These are phyloP conservation scores for Entomortierella beljakovae DNA, from an alignment of 192 early-diverging fungal species.

Conservation along the genomic window DNA sequence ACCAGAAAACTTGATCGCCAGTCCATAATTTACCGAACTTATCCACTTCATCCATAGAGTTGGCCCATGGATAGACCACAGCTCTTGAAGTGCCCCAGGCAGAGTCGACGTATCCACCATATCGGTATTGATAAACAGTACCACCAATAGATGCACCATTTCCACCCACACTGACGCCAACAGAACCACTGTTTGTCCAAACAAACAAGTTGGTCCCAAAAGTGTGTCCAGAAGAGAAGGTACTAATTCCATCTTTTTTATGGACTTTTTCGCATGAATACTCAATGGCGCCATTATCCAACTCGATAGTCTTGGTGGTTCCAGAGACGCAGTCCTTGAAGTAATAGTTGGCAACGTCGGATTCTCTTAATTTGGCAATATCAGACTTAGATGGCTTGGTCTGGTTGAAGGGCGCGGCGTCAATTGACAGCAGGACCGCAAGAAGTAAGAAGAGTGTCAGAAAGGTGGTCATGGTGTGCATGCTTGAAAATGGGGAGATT, in stretches of 20 bases:
- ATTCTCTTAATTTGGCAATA: too few relatives aligned
- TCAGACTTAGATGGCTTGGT: not conserved
- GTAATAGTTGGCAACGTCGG: slow-evolving; percentile 8
- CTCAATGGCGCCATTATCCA: slow-evolving; percentile 10
- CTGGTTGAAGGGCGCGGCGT: not conserved
- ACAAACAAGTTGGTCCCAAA: slow-evolving; percentile 8
- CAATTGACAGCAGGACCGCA: not conserved
- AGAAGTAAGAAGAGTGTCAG: slow-evolving; percentile 9
- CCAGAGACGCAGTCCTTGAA: slow-evolving; percentile 6
- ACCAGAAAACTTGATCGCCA: not conserved
- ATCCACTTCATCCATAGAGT: not conserved
- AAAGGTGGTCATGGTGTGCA: slow-evolving; percentile 9
- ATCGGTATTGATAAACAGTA: slow-evolving; percentile 1
- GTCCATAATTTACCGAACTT: not conserved
- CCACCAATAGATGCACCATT: not conserved
- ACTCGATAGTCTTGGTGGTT: not conserved
- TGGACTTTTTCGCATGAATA: not conserved
- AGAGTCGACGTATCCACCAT: not conserved
- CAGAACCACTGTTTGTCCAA: not conserved
- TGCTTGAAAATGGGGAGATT: not conserved
- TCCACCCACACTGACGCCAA: not conserved
- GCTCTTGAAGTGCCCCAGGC: slow-evolving; percentile 4
- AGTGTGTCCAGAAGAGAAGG: not conserved
- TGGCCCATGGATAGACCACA: not conserved
- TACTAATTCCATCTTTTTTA: not conserved